These are phyloP conservation scores for Penicillium sp. DNA, from an alignment of 2,329 filamentous ascomycete genomes.

Conservation along the genomic window DNA sequence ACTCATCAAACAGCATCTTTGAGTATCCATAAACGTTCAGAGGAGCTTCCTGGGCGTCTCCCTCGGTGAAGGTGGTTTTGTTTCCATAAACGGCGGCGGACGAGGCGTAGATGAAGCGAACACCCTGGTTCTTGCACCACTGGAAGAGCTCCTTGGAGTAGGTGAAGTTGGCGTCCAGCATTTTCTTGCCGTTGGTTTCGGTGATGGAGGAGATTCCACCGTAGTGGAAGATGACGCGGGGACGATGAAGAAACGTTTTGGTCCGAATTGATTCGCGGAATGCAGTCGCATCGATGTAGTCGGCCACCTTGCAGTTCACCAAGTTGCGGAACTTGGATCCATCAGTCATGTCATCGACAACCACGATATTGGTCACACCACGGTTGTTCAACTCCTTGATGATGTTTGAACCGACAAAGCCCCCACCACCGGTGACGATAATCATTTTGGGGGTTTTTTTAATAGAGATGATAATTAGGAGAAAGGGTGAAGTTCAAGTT, in stretches of 20 bases:
- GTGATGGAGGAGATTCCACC: neutral
- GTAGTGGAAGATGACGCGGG: slow-evolving; percentile 4
- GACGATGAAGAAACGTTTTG: neutral
- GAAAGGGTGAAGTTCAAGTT: neutral
- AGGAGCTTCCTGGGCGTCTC: neutral
- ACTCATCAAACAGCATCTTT: slow-evolving; percentile 5
- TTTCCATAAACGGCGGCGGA: slow-evolving; percentile 1
- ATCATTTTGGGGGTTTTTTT: neutral
- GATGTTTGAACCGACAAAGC: slow-evolving; percentile 4
- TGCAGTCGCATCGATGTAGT: neutral
- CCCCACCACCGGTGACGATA: neutral
- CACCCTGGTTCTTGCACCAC: neutral
- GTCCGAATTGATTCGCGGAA: neutral
- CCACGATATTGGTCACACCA: neutral
- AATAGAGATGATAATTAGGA: too few relatives aligned
- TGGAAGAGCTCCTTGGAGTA: slow-evolving; percentile 6
- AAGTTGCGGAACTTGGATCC: slow-evolving; percentile 6
- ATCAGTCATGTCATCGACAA: slow-evolving; percentile 2
- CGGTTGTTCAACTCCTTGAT: slow-evolving; percentile 3
- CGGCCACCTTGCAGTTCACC: neutral
- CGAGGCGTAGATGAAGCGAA: slow-evolving; percentile 7
- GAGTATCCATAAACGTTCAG: slow-evolving; percentile 1
- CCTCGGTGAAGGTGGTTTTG: neutral
- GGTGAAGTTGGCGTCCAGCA: slow-evolving; percentile 3
- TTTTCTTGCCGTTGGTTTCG: neutral